Evolutionary conservation across 345 rosid genomes (phyloP).

Genomic region (Salix exigua): DNA sequence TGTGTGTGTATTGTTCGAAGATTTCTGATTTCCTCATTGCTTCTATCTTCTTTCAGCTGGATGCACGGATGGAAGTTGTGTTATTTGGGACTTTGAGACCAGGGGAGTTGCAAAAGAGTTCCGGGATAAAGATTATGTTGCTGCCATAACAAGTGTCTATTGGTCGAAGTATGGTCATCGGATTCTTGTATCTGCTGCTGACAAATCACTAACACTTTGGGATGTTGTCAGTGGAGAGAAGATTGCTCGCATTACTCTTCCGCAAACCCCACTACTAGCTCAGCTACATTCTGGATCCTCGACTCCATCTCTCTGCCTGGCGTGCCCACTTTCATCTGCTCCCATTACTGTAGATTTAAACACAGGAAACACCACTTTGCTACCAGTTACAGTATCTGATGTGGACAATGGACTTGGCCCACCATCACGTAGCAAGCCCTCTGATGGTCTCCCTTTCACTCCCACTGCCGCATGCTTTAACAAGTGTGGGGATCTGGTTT

Average conservation of each 20-base stretch:
- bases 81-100: slow-evolving; percentile 98
- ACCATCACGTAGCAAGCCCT: slow-evolving; percentile 58
- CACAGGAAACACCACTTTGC: slow-evolving; percentile 56
- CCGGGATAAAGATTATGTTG: slow-evolving; percentile 62
- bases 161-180: slow-evolving; percentile 96
- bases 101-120: slow-evolving; percentile 91
- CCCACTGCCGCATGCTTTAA: slow-evolving; percentile 95
- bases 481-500: slow-evolving; percentile 88
- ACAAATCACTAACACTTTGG: slow-evolving; percentile 91
- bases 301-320: slow-evolving; percentile 68
- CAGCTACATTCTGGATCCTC: slow-evolving; percentile 82
- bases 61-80: slow-evolving; percentile 86
- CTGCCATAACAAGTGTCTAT: slow-evolving; percentile 86
- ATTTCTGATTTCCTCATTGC: slow-evolving; percentile 4
- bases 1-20: background rate
- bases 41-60: slow-evolving; percentile 53
- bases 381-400: slow-evolving; percentile 66
- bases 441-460: slow-evolving; percentile 67
- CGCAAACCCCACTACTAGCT: slow-evolving; percentile 78
- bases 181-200: slow-evolving; percentile 90
- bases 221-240: slow-evolving; percentile 70
- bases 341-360: slow-evolving; percentile 80
- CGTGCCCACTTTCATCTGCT: slow-evolving; percentile 94
- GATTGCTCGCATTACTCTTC: slow-evolving; percentile 59
- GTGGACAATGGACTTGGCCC: slow-evolving; percentile 50